These are phyloP conservation scores for Paecilomyces sp. DNA, from an alignment of 2,329 filamentous ascomycete species.

Conservation along the genomic window DNA sequence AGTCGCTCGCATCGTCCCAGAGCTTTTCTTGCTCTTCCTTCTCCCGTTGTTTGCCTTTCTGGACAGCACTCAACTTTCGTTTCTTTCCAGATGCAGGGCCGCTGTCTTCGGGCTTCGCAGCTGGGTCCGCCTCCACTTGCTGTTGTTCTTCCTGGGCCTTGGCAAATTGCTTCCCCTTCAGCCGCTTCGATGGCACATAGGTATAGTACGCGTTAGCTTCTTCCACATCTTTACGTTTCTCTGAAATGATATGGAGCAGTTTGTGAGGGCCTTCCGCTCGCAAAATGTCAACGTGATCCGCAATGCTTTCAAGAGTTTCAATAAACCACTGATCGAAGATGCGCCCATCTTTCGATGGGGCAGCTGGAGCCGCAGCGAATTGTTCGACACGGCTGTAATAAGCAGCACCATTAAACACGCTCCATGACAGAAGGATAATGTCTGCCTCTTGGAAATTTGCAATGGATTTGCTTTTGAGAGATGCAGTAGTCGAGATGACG, in stretches of 20 bases:
- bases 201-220: conserved; percentile 31
- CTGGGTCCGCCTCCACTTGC: conserved; percentile 3
- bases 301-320: conserved; percentile 36
- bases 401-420: conserved; percentile 36
- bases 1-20: conserved; percentile 14
- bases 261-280: conserved; percentile 18
- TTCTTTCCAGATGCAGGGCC: not conserved
- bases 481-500: conserved; percentile 30
- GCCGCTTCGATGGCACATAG: conserved; percentile 26
- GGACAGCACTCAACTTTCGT: conserved; percentile 5
- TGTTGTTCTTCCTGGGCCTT: conserved; percentile 9
- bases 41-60: conserved; percentile 6
- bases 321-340: conserved; percentile 50
- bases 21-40: conserved; percentile 1
- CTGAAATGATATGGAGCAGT: conserved; percentile 24
- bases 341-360: conserved; percentile 35
- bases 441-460: conserved; percentile 41
- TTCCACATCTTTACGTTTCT: conserved; percentile 21
- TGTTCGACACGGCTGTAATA: conserved; percentile 47
- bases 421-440: conserved; percentile 51
- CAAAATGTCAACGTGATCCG: conserved; percentile 33
- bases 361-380: conserved; percentile 43
- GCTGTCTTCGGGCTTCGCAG: conserved; percentile 1
- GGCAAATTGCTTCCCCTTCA: conserved; percentile 21
- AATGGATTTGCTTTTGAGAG: conserved; percentile 38